Evolutionary conservation across 495 filamentous ascomycete genomes (phyloP), one percentile per base, ranked within the genome.

Genomic region (Penicillium dipodomyicola): DNA sequence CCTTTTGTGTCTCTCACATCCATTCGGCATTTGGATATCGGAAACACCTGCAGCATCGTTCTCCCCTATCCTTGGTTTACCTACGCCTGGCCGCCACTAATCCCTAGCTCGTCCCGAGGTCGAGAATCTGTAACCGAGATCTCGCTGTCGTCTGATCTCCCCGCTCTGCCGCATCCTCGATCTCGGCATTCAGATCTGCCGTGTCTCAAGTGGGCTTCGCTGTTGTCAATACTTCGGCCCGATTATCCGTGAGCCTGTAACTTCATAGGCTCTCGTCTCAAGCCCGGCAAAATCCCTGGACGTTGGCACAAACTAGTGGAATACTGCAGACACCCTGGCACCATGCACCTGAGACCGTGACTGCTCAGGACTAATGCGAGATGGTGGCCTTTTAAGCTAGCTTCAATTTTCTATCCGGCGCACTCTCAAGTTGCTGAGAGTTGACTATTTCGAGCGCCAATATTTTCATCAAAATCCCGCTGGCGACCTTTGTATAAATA

Each of bases 281-380:
- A 48, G 14, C 44, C 20, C 44, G 29, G 17, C 40, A 30, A 49
- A 48, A 33, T 43, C 40, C 49, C 46, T 64, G 55, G 42, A 68
- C 62, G 52, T 61, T 57, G 49, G 49, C 62, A 63, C 52, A 60
- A 61, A 56, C 59, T 54, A 61, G 62, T 70, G 57, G 62, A 63
- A 70, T 68, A 64, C 57, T 58, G 67, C 67, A 69, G 67, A 62
- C 57, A 64, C 59, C 67, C 63, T 67, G 67, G 67, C 55, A 72
- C 66, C 52, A 65, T 69, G 65, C 61, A 61, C 62, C 53, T 41
- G 59, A 59, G 47, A 62, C 55, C 44, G 51, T 62, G 62, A 73
- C 61, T 67, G 52, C 52, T 49, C 61, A 46, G 53, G 46, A 62
- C 62, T 54, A 72, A 69, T 68, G 64, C 63, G 60, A 65, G 46